Base-by-base conservation (phyloP, 257 asterid genomes). In the Paraleonurus japonicus region DNA sequence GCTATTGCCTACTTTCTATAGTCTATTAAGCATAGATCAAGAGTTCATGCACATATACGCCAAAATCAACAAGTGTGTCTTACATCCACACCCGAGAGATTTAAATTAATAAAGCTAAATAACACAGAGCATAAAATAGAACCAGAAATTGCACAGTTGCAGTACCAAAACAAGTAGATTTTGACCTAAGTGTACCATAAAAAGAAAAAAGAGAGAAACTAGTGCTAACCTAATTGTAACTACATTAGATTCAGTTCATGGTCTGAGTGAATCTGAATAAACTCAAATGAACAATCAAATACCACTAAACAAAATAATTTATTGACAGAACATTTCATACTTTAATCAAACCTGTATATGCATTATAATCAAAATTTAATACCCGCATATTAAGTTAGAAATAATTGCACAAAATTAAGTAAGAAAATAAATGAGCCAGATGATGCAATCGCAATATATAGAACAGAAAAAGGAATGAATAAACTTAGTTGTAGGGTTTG, bases 201-300 rank as follows among this genome's bases (percentile, higher is more conserved):
- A 33, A 27, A 26, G 16, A 6, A 32, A 28, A 39, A 24, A 33
- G 7, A 53, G 67, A 32, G 20, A 24, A 41, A 64, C 61, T 6
- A 74, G 67, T 26, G 39, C 50, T 17, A 65, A 27, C 71, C 76
- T 67, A 67, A 43, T 30, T 26, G 61, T 17, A 27, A 75, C 75
- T 64, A 63, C 57, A 65, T n/a, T 23, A 62, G 76, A 78, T 74
- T 80, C 82, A 78, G 45, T 71, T 66, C 78, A 32, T 41, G 65
- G 48, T 39, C 37, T 45, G 59, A 54, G 45, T 48, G 35, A 65
- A 65, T 77, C 79, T 67, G 67, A 65, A 74, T 13, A 73, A 65
- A 69, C 60, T 61, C 70, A 8, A 33, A 41, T 51, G 41, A 26
- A 63, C 67, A 69, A 65, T n/a, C 22, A 60, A 22, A 45, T 22